Percentiles rank a stretch among this genome's conserved stretches.
phyloP scores from a whole-genome alignment of 2,329 filamentous ascomycete species.

The Thielaviopsis populi region DNA sequence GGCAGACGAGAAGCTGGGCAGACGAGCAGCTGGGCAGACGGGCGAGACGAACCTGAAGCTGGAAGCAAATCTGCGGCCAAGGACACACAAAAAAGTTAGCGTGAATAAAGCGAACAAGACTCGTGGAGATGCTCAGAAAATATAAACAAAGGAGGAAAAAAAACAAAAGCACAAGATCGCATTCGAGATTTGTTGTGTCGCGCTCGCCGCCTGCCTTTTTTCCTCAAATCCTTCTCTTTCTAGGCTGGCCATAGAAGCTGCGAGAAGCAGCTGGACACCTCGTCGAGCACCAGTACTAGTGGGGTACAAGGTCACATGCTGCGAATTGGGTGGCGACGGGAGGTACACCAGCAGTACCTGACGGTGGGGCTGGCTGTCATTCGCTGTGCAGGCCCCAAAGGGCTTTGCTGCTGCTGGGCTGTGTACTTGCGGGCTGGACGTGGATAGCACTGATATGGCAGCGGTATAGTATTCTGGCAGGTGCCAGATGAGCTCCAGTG shows the following conservation, averaged over 20 bases:
- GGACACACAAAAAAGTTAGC: background rate
- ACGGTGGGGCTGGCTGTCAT: background rate
- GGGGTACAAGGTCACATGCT: background rate
- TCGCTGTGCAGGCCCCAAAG: background rate
- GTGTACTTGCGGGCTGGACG: no score
- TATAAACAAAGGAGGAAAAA: background rate
- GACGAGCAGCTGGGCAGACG: background rate
- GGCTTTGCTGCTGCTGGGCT: background rate
- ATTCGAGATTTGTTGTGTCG: background rate
- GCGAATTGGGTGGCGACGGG: background rate
- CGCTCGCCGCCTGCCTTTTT: background rate
- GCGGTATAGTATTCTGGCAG: no score
- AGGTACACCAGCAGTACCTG: background rate
- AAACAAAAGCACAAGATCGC: background rate
- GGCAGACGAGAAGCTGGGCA: background rate
- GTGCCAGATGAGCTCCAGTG: no score
- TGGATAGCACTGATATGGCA: no score
- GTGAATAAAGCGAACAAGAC: background rate
- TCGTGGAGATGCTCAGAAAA: background rate
- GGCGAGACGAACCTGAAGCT: background rate
- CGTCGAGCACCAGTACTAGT: background rate
- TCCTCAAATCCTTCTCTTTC: background rate
- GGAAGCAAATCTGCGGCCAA: background rate
- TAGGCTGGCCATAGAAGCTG: constrained; percentile 13
- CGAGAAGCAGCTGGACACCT: constrained; percentile 9